phyloP scores from a whole-genome alignment of 1,284 basidiomycete genomes.

The Tylopilus sp. region DNA sequence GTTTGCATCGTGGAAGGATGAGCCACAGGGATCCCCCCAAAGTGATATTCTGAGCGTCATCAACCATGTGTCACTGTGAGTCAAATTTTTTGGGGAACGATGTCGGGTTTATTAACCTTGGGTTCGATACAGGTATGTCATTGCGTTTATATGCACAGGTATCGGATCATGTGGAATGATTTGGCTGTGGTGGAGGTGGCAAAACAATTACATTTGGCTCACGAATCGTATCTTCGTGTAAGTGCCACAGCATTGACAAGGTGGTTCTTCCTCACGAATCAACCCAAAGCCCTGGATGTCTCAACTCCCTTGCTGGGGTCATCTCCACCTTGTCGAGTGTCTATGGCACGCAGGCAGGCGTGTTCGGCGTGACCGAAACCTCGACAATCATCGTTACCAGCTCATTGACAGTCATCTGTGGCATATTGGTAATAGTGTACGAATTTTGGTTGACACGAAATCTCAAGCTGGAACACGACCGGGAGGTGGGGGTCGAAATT shows the following conservation, averaged over 20 bases:
- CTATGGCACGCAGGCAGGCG: conserved; percentile 59
- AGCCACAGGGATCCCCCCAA: conserved; percentile 38
- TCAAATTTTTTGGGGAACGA: conserved; percentile 3
- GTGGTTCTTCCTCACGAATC: conserved; percentile 15
- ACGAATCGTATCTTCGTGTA: conserved; percentile 67
- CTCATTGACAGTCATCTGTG: conserved; percentile 50
- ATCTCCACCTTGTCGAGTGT: conserved; percentile 63
- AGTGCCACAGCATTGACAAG: conserved; percentile 30
- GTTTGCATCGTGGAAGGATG: conserved; percentile 58
- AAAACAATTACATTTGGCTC: conserved; percentile 70
- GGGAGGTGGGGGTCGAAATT: conserved; percentile 53
- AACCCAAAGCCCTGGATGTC: conserved; percentile 56
- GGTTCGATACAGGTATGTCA: conserved; percentile 51
- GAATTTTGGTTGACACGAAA: conserved; percentile 55
- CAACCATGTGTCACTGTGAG: conserved; percentile 58
- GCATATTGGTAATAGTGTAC: conserved; percentile 52
- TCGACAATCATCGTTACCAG: conserved; percentile 61
- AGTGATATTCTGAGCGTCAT: conserved; percentile 48
- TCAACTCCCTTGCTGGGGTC: conserved; percentile 65
- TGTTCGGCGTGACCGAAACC: conserved; percentile 52
- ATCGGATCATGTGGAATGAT: conserved; percentile 63
- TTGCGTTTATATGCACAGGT: conserved; percentile 65
- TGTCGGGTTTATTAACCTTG: conserved; percentile 15
- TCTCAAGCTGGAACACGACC: conserved; percentile 58
- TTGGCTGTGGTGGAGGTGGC: conserved; percentile 70